These are phyloP conservation scores for Kodamaea fukazawae DNA, from an alignment of 805 yeast genomes.

Conservation along the genomic window DNA sequence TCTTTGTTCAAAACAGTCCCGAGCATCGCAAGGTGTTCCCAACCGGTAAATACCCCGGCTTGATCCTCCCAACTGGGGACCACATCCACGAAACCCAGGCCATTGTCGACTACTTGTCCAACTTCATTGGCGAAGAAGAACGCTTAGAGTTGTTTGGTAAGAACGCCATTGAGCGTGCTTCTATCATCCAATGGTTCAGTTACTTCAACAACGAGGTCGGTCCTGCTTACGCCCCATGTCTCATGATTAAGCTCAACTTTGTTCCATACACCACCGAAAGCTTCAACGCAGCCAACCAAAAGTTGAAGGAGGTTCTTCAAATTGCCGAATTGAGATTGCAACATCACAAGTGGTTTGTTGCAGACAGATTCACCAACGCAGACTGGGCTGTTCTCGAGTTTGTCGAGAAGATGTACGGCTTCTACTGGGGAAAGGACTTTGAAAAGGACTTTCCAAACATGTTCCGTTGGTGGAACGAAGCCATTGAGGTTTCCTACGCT, in stretches of 20 bases:
- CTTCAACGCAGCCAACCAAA: neutral
- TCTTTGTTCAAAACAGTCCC: too few species aligned
- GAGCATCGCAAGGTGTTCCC: neutral
- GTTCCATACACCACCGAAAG: neutral
- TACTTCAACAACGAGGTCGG: neutral
- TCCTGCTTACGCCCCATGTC: neutral
- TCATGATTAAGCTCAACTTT: neutral
- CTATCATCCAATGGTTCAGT: neutral
- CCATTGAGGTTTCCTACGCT: neutral
- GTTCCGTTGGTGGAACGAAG: conserved; percentile 1
- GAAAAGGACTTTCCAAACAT: conserved; percentile 1
- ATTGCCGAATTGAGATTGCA: neutral
- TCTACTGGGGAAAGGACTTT: neutral
- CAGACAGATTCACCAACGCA: neutral
- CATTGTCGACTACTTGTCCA: neutral
- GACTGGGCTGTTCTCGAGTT: too few species aligned
- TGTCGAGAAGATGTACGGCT: neutral
- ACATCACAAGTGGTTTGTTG: neutral
- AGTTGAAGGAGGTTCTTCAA: neutral
- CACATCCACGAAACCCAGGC: neutral
- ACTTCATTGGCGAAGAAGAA: neutral
- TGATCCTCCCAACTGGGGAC: neutral
- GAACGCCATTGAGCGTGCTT: neutral
- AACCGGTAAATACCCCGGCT: neutral
- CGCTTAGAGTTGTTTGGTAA: neutral